phyloP scores from a whole-genome alignment of 2,329 filamentous ascomycete genomes.

The Myriangium duriaei region DNA sequence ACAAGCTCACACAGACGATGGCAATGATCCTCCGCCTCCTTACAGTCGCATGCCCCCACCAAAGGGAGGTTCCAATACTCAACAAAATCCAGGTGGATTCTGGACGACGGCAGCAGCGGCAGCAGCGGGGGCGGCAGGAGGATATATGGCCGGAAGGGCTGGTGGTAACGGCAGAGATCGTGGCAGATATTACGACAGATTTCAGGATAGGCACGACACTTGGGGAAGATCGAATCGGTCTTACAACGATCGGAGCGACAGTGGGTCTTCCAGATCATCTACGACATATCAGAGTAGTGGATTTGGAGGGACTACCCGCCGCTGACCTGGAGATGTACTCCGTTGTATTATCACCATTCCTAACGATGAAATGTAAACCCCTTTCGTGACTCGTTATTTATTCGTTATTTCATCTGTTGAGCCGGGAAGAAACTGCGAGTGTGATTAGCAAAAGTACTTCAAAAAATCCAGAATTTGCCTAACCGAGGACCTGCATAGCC shows the following conservation, averaged over 20 bases:
- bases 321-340: conserved; percentile 11
- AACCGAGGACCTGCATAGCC: conserved; percentile 79
- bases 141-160: conserved; percentile 46
- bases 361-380: background rate
- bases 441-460: background rate
- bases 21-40: conserved; percentile 40
- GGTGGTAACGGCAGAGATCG: background rate
- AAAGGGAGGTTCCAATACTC: conserved; percentile 11
- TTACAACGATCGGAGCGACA: conserved; percentile 15
- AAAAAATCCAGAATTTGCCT: background rate
- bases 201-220: too few relatives aligned
- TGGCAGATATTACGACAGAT: too few relatives aligned
- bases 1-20: conserved; percentile 9
- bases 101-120: conserved; percentile 57
- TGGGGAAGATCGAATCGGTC: too few relatives aligned
- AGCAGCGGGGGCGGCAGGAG: conserved; percentile 56
- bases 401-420: conserved; percentile 5
- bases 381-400: background rate
- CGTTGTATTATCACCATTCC: too few relatives aligned
- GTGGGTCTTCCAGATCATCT: conserved; percentile 17
- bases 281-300: conserved; percentile 23
- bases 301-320: conserved; percentile 23
- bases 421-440: conserved; percentile 8
- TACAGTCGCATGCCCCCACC: conserved; percentile 24
- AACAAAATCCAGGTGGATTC: conserved; percentile 52